Percentiles rank a stretch among this genome's conserved stretches.
Conservation (phyloP, 1,284 basidiomycete species). For the Irpex sp. region DNA sequence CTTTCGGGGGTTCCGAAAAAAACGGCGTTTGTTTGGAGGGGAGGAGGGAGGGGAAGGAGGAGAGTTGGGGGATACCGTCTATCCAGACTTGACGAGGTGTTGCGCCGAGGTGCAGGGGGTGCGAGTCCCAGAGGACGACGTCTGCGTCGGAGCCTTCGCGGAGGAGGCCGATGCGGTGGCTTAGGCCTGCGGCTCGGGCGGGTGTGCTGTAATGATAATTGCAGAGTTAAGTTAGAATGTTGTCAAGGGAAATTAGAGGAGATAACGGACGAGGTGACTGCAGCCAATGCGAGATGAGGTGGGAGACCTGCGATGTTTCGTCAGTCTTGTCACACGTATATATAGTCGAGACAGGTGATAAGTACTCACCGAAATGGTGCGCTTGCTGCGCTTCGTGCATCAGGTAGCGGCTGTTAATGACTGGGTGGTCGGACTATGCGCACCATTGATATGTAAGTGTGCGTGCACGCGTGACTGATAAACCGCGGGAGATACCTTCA, state of each 20-base stretch:
- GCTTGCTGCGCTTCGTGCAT: slow-evolving; percentile 87
- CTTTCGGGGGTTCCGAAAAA: slow-evolving; percentile 48
- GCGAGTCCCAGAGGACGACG: slow-evolving; percentile 72
- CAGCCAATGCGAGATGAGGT: slow-evolving; percentile 57
- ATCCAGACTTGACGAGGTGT: slow-evolving; percentile 75
- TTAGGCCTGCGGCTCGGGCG: slow-evolving; percentile 73
- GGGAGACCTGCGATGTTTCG: slow-evolving; percentile 36
- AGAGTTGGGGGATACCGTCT: slow-evolving; percentile 64
- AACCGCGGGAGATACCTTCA: slow-evolving; percentile 51
- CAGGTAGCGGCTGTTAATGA: slow-evolving; percentile 75
- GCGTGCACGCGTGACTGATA: background rate
- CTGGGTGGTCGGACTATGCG: slow-evolving; percentile 63
- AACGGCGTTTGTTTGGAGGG: slow-evolving; percentile 37
- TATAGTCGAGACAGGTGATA: background rate
- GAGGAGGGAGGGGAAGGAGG: slow-evolving; percentile 25
- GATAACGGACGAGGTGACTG: slow-evolving; percentile 57
- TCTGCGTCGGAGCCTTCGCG: slow-evolving; percentile 56
- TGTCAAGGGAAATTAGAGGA: background rate
- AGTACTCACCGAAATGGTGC: slow-evolving; percentile 58
- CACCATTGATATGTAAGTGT: background rate
- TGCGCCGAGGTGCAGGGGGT: slow-evolving; percentile 74
- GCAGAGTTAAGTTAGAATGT: no score
- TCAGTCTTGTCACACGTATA: background rate
- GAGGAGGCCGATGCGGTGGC: slow-evolving; percentile 79
- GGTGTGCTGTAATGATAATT: slow-evolving; percentile 42